These are phyloP conservation scores for Neurospora intermedia DNA, from an alignment of 495 filamentous ascomycete genomes.

Conservation along the genomic window DNA sequence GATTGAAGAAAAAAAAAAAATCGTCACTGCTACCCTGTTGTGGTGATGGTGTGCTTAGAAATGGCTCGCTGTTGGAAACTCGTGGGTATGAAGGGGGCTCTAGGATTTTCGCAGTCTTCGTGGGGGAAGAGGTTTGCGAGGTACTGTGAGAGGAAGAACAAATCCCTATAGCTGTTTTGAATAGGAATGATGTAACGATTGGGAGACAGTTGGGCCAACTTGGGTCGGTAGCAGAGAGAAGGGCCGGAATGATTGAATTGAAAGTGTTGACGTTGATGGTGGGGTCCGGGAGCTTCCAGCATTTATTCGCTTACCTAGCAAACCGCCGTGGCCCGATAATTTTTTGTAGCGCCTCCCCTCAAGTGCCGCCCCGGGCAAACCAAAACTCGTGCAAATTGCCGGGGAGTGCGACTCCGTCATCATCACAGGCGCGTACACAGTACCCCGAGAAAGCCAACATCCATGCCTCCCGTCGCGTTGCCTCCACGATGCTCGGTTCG, in stretches of 20 bases:
- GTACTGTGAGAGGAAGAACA: background rate
- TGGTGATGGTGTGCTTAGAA: background rate
- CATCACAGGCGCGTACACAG: background rate
- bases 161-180: background rate
- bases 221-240: background rate
- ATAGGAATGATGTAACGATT: background rate
- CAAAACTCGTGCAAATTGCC: background rate
- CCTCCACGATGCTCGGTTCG: background rate
- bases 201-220: background rate
- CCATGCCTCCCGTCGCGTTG: background rate
- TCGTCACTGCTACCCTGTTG: background rate
- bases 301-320: background rate
- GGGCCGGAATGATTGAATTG: background rate
- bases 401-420: background rate
- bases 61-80: background rate
- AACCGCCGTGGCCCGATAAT: background rate
- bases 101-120: background rate
- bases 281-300: slow-evolving; percentile 8
- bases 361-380: background rate
- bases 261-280: slow-evolving; percentile 8
- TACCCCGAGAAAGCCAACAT: background rate
- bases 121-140: background rate
- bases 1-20: background rate
- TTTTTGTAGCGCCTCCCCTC: background rate
- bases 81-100: background rate